Conservation (phyloP, 225 moss, liverwort and hornwort species). For the Polytrichum commune region DNA sequence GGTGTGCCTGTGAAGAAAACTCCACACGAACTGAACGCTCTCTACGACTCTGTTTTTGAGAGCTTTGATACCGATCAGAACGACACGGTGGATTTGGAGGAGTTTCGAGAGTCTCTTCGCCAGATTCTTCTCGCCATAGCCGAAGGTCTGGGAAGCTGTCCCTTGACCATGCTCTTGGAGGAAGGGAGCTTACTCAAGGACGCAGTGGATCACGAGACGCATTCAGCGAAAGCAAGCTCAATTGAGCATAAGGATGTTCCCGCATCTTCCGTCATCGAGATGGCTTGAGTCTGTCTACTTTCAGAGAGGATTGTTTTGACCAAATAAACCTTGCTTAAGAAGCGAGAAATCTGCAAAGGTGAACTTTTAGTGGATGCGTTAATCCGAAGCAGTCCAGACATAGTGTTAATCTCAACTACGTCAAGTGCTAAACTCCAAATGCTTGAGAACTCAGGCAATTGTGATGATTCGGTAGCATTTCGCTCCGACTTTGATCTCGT, state of each 20-base stretch:
- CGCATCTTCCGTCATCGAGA: slow-evolving; percentile 4
- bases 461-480: no score
- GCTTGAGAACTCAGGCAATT: no score
- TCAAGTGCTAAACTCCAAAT: no score
- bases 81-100: slow-evolving; percentile 53
- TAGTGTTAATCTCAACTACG: no score
- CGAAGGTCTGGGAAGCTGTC: slow-evolving; percentile 62
- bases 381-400: no score
- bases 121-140: slow-evolving; percentile 70
- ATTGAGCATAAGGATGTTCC: slow-evolving; percentile 21
- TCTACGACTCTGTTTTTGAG: slow-evolving; percentile 76
- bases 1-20: slow-evolving; percentile 65
- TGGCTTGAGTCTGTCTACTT: slow-evolving; percentile 2
- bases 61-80: slow-evolving; percentile 70
- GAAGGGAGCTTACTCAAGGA: slow-evolving; percentile 44
- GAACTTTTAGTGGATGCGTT: no score
- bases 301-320: no score
- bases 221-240: background rate
- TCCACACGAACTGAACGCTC: slow-evolving; percentile 51
- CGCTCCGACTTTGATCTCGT: no score
- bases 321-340: no score
- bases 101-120: slow-evolving; percentile 69
- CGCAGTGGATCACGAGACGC: slow-evolving; percentile 53
- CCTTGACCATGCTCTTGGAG: slow-evolving; percentile 61
- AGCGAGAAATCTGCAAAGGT: no score